Evolutionary conservation across 805 yeast species (phyloP).

Genomic region (Yarrowia hollandica): DNA sequence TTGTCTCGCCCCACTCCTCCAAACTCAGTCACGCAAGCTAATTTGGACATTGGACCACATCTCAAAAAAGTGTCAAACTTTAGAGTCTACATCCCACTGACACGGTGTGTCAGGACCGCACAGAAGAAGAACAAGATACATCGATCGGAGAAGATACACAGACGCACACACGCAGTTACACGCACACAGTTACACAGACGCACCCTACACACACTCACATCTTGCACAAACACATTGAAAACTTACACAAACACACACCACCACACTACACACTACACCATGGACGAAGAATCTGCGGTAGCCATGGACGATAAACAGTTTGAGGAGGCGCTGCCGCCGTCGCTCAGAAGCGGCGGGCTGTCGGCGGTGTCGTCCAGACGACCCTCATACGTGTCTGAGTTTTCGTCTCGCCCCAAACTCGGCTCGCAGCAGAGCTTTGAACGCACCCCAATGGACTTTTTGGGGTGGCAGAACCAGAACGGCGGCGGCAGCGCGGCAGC

Average conservation of each 20-base stretch:
- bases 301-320: slow-evolving; percentile 29
- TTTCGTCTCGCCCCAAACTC: slow-evolving; percentile 41
- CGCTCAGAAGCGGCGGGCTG: slow-evolving; percentile 48
- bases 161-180: background rate
- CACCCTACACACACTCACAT: background rate
- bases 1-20: slow-evolving; percentile 18
- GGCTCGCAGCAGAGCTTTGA: slow-evolving; percentile 22
- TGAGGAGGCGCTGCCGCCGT: slow-evolving; percentile 30
- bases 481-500: background rate
- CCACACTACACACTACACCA: background rate
- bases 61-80: slow-evolving; percentile 26
- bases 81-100: slow-evolving; percentile 26
- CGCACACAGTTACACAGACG: background rate
- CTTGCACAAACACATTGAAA: too few species aligned
- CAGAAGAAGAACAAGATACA: too few species aligned
- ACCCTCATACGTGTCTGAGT: slow-evolving; percentile 68
- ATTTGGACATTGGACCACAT: slow-evolving; percentile 27
- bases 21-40: slow-evolving; percentile 25
- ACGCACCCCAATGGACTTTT: slow-evolving; percentile 24
- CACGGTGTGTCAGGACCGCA: slow-evolving; percentile 1
- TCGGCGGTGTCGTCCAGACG: slow-evolving; percentile 59
- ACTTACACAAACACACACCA: background rate
- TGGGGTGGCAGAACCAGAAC: slow-evolving; percentile 19
- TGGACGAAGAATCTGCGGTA: slow-evolving; percentile 27
- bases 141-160: too few species aligned